A percentile compares a stretch with the other conserved stretches of the same genome.
Evolutionary conservation across 169 alveolate species (phyloP).

Genomic region (Plasmodium reichenowi): DNA sequence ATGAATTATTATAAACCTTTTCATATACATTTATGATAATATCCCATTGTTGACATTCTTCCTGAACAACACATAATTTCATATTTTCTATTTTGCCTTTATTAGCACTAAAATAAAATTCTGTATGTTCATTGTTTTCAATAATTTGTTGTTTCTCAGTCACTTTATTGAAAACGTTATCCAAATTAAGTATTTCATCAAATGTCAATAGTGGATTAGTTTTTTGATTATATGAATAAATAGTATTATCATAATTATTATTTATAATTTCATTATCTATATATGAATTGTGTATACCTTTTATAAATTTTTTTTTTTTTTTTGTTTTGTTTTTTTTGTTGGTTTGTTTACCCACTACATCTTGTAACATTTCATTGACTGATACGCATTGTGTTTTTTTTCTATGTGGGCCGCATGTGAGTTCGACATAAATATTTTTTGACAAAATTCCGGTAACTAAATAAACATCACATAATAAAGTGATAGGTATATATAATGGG

Average conservation of each 20-base stretch:
- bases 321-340: neutral
- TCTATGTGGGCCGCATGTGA: conserved; percentile 90
- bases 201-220: conserved; percentile 1
- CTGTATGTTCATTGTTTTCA: conserved; percentile 78
- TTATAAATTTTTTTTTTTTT: conserved; percentile 5
- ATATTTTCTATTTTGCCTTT: conserved; percentile 82
- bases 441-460: conserved; percentile 85
- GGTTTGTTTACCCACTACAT: conserved; percentile 5
- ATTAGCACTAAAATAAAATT: conserved; percentile 61
- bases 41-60: conserved; percentile 89
- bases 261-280: conserved; percentile 5
- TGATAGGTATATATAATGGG: conserved; percentile 86
- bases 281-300: conserved; percentile 2
- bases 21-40: conserved; percentile 85
- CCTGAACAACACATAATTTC: conserved; percentile 83
- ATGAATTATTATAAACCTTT: conserved; percentile 30
- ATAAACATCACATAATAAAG: conserved; percentile 90
- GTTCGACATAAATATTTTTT: conserved; percentile 79
- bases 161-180: conserved; percentile 42
- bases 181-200: conserved; percentile 52
- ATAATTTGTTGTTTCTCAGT: conserved; percentile 79
- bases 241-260: neutral
- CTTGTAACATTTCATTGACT: conserved; percentile 40
- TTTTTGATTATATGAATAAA: no score
- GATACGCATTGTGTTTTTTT: conserved; percentile 86